Conservation (phyloP, 169 alveolate species). For the Perkinsus marinus region DNA sequence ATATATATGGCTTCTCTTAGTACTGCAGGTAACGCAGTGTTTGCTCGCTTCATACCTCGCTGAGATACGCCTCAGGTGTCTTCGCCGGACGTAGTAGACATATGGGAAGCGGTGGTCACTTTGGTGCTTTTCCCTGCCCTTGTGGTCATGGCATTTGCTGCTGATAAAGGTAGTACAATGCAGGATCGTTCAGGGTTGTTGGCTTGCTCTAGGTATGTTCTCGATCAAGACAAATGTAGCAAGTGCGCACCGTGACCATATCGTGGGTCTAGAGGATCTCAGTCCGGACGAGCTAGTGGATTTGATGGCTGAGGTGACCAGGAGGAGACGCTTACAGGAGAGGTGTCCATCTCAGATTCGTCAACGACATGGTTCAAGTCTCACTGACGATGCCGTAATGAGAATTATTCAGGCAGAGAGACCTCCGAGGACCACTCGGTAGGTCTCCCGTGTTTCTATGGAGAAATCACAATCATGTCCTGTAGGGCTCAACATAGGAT, state of each 20-base stretch:
- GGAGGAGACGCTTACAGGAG: background rate
- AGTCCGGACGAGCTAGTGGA: background rate
- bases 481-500: background rate
- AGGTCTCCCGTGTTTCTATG: background rate
- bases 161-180: background rate
- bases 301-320: background rate
- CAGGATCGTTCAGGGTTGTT: background rate
- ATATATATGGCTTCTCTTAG: slow-evolving; percentile 10
- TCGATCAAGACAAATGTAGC: background rate
- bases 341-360: background rate
- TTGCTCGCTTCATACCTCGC: too few relatives aligned
- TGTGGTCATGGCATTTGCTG: background rate
- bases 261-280: background rate
- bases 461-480: background rate
- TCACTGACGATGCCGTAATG: background rate
- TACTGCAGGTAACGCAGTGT: background rate
- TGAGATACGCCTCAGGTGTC: background rate
- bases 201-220: background rate
- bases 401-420: background rate
- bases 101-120: slow-evolving; percentile 3
- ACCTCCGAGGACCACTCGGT: background rate
- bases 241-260: background rate
- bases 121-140: background rate
- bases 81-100: slow-evolving; percentile 4
- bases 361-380: background rate